phyloP scores from a whole-genome alignment of 2,329 filamentous ascomycete species.

The Aspergillus pseudonomiae region DNA sequence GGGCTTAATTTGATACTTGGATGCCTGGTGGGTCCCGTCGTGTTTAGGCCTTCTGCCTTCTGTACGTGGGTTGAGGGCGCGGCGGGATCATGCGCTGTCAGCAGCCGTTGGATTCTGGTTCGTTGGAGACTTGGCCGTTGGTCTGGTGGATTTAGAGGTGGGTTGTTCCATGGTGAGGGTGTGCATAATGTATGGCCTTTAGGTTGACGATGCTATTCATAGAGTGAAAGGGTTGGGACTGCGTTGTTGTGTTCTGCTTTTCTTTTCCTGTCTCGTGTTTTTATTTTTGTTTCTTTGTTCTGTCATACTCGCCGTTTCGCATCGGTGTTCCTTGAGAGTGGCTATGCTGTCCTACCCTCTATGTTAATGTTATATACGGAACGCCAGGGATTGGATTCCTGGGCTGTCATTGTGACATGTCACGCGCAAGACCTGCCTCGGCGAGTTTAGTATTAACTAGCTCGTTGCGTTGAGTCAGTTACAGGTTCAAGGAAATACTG shows the following conservation, averaged over 20 bases:
- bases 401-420: background rate
- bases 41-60: background rate
- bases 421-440: background rate
- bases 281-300: background rate
- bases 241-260: background rate
- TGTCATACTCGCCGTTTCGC: background rate
- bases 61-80: background rate
- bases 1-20: background rate
- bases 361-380: background rate
- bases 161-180: background rate
- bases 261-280: background rate
- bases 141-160: background rate
- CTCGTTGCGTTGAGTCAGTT: rapidly evolving
- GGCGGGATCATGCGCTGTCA: background rate
- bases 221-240: background rate
- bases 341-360: background rate
- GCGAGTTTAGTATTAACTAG: background rate
- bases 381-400: background rate
- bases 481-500: no score
- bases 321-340: background rate
- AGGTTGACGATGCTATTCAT: background rate
- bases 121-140: background rate
- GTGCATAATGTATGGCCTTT: no score
- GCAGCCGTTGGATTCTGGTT: background rate
- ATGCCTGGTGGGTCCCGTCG: background rate